Evolutionary conservation across 352 stramenopile species (phyloP).

Genomic region (Globisporangium viniferum): DNA sequence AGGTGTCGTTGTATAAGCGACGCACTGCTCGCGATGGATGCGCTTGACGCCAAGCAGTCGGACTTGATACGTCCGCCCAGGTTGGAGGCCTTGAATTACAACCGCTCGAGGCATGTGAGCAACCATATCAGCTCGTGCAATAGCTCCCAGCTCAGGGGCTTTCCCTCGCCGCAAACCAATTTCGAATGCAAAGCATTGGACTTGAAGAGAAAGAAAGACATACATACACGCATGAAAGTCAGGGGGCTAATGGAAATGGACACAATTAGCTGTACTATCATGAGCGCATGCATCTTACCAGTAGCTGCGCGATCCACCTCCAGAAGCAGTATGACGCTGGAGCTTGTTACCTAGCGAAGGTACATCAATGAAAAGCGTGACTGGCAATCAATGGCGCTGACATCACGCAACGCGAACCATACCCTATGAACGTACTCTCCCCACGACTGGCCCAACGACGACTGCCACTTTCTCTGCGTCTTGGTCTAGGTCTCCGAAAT

Average conservation of each 20-base stretch:
- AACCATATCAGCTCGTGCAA: conserved; percentile 7
- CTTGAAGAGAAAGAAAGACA: not conserved
- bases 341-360: conserved; percentile 17
- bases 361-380: not conserved
- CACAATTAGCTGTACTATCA: not conserved
- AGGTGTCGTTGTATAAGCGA: conserved; percentile 27
- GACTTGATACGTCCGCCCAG: conserved; percentile 34
- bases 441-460: conserved; percentile 41
- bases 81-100: conserved; percentile 18
- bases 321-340: conserved; percentile 29
- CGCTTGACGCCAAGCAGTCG: conserved; percentile 38
- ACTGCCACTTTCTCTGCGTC: conserved; percentile 22
- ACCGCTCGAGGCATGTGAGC: conserved; percentile 23
- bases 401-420: not conserved
- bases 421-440: conserved; percentile 18
- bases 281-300: not conserved
- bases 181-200: conserved; percentile 39
- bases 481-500: conserved; percentile 24
- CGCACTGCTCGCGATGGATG: conserved; percentile 27
- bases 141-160: not conserved
- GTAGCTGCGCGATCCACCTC: conserved; percentile 27
- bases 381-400: not conserved
- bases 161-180: not conserved
- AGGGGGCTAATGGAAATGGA: not conserved
- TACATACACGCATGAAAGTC: no score